Evolutionary conservation across 108 stramenopile species (phyloP), one percentile per base, ranked within the genome.

Genomic region (Pseudonitzschia pungens): DNA sequence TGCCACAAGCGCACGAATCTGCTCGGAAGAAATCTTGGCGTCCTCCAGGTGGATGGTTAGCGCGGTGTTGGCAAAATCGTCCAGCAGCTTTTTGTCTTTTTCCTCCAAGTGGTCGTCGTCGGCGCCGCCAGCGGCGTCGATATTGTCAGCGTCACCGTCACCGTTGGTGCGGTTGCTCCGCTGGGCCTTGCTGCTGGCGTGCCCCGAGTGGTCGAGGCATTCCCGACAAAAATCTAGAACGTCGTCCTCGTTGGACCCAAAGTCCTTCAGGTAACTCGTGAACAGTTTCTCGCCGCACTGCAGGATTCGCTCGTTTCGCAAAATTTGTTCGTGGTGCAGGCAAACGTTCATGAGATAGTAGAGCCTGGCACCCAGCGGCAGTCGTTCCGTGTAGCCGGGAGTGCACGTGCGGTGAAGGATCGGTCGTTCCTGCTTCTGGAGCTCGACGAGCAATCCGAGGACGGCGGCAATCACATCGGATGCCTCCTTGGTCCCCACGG

Each of bases 341-440:
- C 88, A 95, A 21, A 88, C 66, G 70, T 92, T 95, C 55, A 87
- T 72, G 9, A 87, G 59, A 60, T 91, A 88, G 73, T 95, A 95
- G 24, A 95, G 76, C 60, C 91, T 95, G 50, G 84, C 72, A 20
- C 94, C 94, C 24, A 64, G 24, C 14, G 81, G 65, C 15, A 89
- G 52, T 29, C 24, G 50, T 31, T 29, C 44, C 52, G 52, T 31
- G 43, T 74, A 85, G 18, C 55, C 64, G 20, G 20, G n/a, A n/a
- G n/a, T n/a, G n/a, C n/a, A n/a, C n/a, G n/a, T n/a, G n/a, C n/a
- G n/a, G n/a, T n/a, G n/a, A n/a, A n/a, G n/a, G n/a, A n/a, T n/a
- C n/a, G n/a, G n/a, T n/a, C 70, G 54, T 29, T 18, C 71, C 24
- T 21, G 71, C 72, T 69, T 60, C 65, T 94, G 90, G 10, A 86